These are phyloP conservation scores for Yamadazyma taylorii DNA, from an alignment of 1,139 yeast genomes.

Conservation along the genomic window DNA sequence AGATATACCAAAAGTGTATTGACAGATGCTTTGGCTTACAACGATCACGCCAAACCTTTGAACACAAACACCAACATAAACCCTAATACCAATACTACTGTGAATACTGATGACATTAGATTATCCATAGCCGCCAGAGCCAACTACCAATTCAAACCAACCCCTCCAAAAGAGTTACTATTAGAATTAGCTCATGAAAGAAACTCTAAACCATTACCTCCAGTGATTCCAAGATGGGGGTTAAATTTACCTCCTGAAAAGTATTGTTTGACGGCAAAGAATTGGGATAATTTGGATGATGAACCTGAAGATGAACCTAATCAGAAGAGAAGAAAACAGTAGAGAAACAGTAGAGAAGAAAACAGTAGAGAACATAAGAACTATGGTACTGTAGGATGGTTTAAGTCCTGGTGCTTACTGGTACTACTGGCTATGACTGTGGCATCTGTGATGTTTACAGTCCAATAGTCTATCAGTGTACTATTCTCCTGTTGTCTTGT, in stretches of 20 bases:
- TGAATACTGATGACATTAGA: constrained; percentile 86
- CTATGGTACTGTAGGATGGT: no score
- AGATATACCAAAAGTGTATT: constrained; percentile 78
- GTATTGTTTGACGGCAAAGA: constrained; percentile 85
- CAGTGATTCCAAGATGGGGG: constrained; percentile 91
- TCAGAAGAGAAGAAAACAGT: constrained; percentile 5
- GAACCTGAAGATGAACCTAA: constrained; percentile 28
- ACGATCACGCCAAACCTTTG: constrained; percentile 67
- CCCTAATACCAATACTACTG: constrained; percentile 44
- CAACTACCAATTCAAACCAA: constrained; percentile 92
- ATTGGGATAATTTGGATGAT: constrained; percentile 55
- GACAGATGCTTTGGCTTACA: constrained; percentile 85
- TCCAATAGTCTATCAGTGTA: no score
- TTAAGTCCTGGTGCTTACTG: no score
- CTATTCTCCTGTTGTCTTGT: no score
- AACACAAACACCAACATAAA: constrained; percentile 34
- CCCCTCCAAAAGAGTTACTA: constrained; percentile 89
- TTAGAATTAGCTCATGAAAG: constrained; percentile 91
- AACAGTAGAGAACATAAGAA: no score
- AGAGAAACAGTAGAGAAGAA: no score
- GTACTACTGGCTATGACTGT: no score
- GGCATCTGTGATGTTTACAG: no score
- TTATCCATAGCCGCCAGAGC: constrained; percentile 92
- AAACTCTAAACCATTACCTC: constrained; percentile 86
- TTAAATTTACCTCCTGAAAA: constrained; percentile 95